phyloP scores from a whole-genome alignment of 1,284 basidiomycete species.

The Hemileia vastatrix region DNA sequence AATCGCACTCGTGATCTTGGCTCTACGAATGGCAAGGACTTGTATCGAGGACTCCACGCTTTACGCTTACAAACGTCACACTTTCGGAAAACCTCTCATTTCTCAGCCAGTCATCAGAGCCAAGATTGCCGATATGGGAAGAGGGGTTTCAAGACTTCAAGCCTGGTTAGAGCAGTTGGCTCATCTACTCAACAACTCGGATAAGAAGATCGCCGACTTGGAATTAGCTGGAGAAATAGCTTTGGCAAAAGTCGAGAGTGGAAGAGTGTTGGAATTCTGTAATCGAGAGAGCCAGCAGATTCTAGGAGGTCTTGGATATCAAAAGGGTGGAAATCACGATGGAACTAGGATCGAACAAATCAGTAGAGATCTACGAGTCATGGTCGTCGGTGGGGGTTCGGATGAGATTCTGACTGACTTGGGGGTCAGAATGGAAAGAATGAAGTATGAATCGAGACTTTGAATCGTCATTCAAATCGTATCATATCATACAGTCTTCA shows the following conservation, averaged over 20 bases:
- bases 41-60: constrained; percentile 14
- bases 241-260: neutral
- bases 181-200: neutral
- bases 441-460: neutral
- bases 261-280: neutral
- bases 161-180: constrained; percentile 21
- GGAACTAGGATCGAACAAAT: neutral
- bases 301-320: neutral
- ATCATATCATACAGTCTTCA: too few species aligned
- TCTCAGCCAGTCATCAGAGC: constrained; percentile 17
- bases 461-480: neutral
- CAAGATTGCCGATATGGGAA: constrained; percentile 21
- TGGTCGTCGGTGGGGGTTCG: neutral
- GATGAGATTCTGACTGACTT: neutral
- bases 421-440: neutral
- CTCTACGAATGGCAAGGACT: constrained; percentile 14
- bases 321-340: neutral
- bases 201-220: constrained; percentile 9
- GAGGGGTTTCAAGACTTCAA: constrained; percentile 14
- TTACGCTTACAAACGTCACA: constrained; percentile 16
- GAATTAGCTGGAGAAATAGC: constrained; percentile 6
- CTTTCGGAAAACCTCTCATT: constrained; percentile 20
- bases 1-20: constrained; percentile 8
- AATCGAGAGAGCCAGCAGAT: neutral
- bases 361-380: neutral